Base-by-base conservation (phyloP, 2,329 filamentous ascomycete species). In the Colletotrichum coccodes region DNA sequence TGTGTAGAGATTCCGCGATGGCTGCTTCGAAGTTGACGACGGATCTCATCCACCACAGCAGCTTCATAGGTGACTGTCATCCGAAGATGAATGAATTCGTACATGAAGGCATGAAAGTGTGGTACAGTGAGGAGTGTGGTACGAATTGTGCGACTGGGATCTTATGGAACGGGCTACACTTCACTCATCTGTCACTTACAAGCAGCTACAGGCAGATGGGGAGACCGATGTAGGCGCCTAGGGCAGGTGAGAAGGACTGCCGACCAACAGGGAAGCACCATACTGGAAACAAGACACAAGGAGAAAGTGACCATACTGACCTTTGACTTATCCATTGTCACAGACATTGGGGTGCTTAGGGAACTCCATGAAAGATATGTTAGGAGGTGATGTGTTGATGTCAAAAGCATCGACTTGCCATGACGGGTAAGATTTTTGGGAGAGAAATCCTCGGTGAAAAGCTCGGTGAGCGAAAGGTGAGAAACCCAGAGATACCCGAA, bases 281-380 rank as follows among this genome's bases (percentile, higher is more conserved):
- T 7, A 28, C n/a, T 7, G 14, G n/a, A 16, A 26, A 12, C 8
- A 42, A 6, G 12, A 23, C 32, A 18, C 8, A 16, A 8, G 9
- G 21, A 40, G 3, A 5, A 42, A 38, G 1, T 9, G 11, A 6
- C 23, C 6, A 36, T 3, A 64, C 65, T 9, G 23, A 69, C 66
- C 66, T 69, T 69, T 14, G 34, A 34, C 42, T 60, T 66, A 66
- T 69, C 66, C 66, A 69, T 69, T 69, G 26, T 57, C 54, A 23
- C 38, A 38, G 30, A 59, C 32, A 36, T 8, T 26, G 14, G 21
- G 30, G 11, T 59, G 11, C 44, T 18, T 47, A 12, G 40, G 32
- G 54, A 40, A 7, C 40, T 49, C 65, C 65, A 68, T 68, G 16
- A 23, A 49, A 36, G 14, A n/a, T 3, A 11, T 8, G 30, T 6